These are phyloP conservation scores for Citrullus mucosospermus DNA, from an alignment of 306 rosid species.

Conservation along the genomic window DNA sequence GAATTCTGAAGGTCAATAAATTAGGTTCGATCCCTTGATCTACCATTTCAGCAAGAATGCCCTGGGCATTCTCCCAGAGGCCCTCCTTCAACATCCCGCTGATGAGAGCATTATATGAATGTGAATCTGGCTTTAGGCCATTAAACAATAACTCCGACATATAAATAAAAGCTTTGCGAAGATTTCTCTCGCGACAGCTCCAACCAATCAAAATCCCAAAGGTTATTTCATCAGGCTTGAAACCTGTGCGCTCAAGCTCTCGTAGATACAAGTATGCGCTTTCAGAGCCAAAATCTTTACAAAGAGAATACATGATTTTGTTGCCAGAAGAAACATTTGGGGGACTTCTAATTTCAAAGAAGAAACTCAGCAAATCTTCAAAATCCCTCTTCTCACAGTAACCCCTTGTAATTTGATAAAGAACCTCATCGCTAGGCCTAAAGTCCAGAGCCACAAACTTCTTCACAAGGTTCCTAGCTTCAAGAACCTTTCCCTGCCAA, in stretches of 20 bases:
- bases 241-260: conserved; percentile 44
- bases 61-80: conserved; percentile 38
- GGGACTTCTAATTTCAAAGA: conserved; percentile 32
- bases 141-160: conserved; percentile 41
- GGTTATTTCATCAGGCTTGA: conserved; percentile 56
- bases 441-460: conserved; percentile 30
- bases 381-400: conserved; percentile 83
- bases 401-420: conserved; percentile 57
- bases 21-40: conserved; percentile 52
- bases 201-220: conserved; percentile 77
- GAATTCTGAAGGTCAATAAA: conserved; percentile 49
- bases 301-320: conserved; percentile 45
- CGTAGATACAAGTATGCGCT: conserved; percentile 37
- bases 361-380: conserved; percentile 65
- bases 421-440: conserved; percentile 30
- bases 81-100: conserved; percentile 56
- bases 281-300: conserved; percentile 40
- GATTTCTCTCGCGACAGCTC: conserved; percentile 54
- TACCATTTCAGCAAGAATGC: conserved; percentile 64
- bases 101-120: conserved; percentile 63
- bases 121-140: conserved; percentile 27
- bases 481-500: conserved; percentile 43
- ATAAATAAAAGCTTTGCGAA: conserved; percentile 42
- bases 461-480: conserved; percentile 63
- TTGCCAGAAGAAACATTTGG: conserved; percentile 55